Conservation (phyloP, 805 yeast genomes). For the Yarrowia hollandica region DNA sequence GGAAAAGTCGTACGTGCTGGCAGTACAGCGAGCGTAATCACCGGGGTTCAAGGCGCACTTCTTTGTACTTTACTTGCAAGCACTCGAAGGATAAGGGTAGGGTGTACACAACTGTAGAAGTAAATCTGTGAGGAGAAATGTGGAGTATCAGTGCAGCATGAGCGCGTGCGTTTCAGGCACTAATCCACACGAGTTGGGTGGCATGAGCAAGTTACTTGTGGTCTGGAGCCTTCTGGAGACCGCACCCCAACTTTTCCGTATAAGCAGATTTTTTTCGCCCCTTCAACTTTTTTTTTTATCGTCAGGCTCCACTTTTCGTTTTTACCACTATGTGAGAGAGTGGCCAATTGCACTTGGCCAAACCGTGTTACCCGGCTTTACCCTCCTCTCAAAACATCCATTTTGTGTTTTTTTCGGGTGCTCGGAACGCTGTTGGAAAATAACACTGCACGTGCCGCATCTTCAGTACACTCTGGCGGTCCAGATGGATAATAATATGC, state of each 20-base stretch:
- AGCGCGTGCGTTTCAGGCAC: neutral
- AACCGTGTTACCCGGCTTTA: neutral
- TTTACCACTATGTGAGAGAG: too few relatives aligned
- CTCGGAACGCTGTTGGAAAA: conserved; percentile 19
- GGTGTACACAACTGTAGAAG: neutral
- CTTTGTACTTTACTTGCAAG: conserved; percentile 17
- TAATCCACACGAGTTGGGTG: too few relatives aligned
- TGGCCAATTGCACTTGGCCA: neutral
- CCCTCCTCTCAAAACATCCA: neutral
- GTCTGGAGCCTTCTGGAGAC: too few relatives aligned
- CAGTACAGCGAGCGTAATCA: conserved; percentile 16
- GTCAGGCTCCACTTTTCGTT: neutral
- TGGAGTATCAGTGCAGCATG: conserved; percentile 2
- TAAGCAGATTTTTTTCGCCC: too few relatives aligned
- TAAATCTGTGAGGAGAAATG: conserved; percentile 13
- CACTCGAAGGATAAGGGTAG: conserved; percentile 9
- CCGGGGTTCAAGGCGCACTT: neutral
- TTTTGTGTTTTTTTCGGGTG: conserved; percentile 25
- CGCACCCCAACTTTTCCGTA: too few relatives aligned
- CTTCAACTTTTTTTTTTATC: too few relatives aligned
- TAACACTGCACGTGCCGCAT: conserved; percentile 26
- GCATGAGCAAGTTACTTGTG: too few relatives aligned
- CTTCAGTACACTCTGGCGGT: conserved; percentile 22
- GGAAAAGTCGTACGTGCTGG: conserved; percentile 26
- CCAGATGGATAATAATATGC: conserved; percentile 21